Conservation (phyloP, 2,329 filamentous ascomycete species). For the Hypoxylon sp. region DNA sequence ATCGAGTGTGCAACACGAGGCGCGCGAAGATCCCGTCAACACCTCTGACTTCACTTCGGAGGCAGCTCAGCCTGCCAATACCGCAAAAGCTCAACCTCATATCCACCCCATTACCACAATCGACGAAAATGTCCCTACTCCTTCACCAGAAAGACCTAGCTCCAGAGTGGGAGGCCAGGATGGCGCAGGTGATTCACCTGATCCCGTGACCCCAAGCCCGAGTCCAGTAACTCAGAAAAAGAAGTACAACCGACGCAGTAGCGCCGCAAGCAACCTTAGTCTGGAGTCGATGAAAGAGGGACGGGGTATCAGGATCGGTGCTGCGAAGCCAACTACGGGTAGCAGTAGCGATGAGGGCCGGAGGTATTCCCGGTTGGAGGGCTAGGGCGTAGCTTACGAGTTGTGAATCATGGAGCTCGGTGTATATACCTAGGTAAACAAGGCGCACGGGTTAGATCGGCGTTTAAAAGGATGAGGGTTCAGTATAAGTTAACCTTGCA, state of each 20-base stretch:
- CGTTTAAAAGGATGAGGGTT: conserved; percentile 13
- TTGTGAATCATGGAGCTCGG: not conserved
- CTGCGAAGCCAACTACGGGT: conserved; percentile 56
- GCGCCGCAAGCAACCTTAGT: conserved; percentile 57
- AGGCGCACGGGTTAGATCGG: conserved; percentile 24
- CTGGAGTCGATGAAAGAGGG: conserved; percentile 57
- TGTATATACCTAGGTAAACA: conserved; percentile 31
- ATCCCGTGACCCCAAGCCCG: conserved; percentile 39
- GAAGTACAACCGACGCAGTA: conserved; percentile 48
- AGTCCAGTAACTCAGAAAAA: conserved; percentile 42
- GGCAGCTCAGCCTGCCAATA: conserved; percentile 18
- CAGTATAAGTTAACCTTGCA: not conserved
- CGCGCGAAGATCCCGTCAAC: conserved; percentile 46
- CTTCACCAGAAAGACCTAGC: conserved; percentile 39
- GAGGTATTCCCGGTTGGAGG: conserved; percentile 18
- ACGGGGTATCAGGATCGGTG: conserved; percentile 60
- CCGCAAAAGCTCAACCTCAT: conserved; percentile 34
- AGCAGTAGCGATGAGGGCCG: conserved; percentile 49
- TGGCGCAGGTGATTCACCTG: conserved; percentile 32
- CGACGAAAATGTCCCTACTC: conserved; percentile 35
- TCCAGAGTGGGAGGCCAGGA: conserved; percentile 33
- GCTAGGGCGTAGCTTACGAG: conserved; percentile 1
- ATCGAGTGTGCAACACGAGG: conserved; percentile 44
- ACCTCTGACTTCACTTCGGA: conserved; percentile 20
- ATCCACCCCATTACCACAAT: conserved; percentile 43